Percentiles rank a stretch among this genome's conserved stretches.
phyloP scores from a whole-genome alignment of 169 alveolate species.

The Eimeria tenella region DNA sequence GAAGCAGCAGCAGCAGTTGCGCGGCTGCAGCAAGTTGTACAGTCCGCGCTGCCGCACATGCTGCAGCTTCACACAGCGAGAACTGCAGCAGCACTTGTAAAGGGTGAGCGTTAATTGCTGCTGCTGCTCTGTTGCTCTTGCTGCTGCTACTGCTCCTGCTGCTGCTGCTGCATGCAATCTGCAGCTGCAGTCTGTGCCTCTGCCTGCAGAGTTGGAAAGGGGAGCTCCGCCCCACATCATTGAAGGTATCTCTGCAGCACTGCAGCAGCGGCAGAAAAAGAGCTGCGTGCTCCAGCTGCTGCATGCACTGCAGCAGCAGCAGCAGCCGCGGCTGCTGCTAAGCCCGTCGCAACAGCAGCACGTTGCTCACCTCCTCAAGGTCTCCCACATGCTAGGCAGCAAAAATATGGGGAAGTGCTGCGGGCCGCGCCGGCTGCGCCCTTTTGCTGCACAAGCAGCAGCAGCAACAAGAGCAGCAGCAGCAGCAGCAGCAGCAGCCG shows the following conservation, averaged over 20 bases:
- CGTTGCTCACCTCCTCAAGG: background rate
- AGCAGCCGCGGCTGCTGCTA: background rate
- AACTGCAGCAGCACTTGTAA: background rate
- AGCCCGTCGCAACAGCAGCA: background rate
- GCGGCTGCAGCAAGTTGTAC: background rate
- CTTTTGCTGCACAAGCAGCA: background rate
- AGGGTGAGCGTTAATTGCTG: background rate
- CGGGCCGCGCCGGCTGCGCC: background rate
- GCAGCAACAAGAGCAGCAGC: background rate
- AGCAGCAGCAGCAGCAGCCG: background rate
- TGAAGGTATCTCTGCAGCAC: background rate
- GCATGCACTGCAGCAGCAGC: background rate
- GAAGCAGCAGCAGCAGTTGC: conserved; percentile 33
- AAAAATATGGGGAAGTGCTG: background rate
- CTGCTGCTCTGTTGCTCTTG: background rate
- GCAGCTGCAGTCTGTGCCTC: too few relatives aligned
- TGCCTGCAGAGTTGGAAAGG: background rate
- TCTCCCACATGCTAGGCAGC: background rate
- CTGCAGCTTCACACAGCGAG: conserved; percentile 22
- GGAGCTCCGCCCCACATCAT: background rate
- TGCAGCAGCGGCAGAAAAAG: background rate
- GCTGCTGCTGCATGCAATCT: background rate
- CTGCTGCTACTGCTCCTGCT: background rate
- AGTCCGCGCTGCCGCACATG: conserved; percentile 19
- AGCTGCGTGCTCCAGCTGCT: background rate